These are phyloP conservation scores for Aciculosporium take DNA, from an alignment of 2,329 filamentous ascomycete genomes.

Conservation along the genomic window DNA sequence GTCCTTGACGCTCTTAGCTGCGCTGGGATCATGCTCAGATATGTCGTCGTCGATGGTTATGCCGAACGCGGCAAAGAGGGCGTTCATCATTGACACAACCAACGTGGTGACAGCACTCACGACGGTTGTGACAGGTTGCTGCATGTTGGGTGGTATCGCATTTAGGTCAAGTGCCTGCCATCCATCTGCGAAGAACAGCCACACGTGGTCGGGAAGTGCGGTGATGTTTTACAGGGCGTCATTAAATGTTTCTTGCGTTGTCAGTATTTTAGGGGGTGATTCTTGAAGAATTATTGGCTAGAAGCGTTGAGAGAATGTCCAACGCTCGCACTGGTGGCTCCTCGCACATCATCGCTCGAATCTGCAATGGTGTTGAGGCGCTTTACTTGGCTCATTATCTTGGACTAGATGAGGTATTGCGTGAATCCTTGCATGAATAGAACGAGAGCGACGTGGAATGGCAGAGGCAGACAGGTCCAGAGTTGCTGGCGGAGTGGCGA, in stretches of 20 bases:
- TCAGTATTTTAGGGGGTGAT: background rate
- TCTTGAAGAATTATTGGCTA: background rate
- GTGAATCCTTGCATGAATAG: constrained; percentile 49
- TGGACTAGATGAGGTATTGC: constrained; percentile 37
- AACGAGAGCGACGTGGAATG: constrained; percentile 48
- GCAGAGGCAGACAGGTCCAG: constrained; percentile 45
- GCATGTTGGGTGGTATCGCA: background rate
- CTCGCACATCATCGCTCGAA: constrained; percentile 4
- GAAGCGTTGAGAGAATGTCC: background rate
- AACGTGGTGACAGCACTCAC: background rate
- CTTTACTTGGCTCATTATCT: constrained; percentile 20
- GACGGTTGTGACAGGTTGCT: background rate
- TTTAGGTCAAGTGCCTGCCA: background rate
- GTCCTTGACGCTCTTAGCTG: background rate
- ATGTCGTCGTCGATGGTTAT: background rate
- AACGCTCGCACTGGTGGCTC: no score
- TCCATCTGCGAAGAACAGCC: background rate
- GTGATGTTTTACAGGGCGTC: background rate
- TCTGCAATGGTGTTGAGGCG: constrained; percentile 8
- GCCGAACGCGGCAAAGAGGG: background rate
- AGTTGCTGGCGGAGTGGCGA: constrained; percentile 42
- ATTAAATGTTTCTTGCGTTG: background rate
- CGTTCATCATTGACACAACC: background rate
- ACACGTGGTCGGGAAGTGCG: background rate
- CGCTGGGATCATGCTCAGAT: background rate